phyloP scores from a whole-genome alignment of 2,329 filamentous ascomycete species.

The Trichoderma semiorbis region DNA sequence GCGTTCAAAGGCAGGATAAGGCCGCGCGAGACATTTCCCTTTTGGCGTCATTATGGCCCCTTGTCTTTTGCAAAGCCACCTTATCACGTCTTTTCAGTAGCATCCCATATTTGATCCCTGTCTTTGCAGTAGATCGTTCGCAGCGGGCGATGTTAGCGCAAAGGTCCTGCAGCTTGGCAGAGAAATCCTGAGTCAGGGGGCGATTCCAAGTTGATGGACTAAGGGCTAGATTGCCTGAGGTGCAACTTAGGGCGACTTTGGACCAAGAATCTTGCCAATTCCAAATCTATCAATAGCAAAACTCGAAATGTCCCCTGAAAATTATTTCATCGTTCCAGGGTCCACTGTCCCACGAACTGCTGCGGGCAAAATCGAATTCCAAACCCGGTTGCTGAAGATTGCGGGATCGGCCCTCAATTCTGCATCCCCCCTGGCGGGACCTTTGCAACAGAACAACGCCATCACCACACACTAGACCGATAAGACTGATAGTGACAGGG shows the following conservation, averaged over 20 bases:
- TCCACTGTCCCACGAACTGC: neutral
- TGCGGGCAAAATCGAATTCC: neutral
- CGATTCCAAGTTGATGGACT: neutral
- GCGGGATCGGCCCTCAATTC: neutral
- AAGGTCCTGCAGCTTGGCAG: neutral
- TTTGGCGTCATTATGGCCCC: neutral
- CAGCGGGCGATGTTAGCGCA: neutral
- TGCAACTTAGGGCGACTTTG: neutral
- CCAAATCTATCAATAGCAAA: neutral
- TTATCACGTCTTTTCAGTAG: conserved; percentile 2
- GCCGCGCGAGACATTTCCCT: conserved; percentile 4
- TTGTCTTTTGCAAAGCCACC: neutral
- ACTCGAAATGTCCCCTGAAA: neutral
- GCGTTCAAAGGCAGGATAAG: neutral
- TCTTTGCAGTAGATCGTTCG: conserved; percentile 3
- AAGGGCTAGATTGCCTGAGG: neutral
- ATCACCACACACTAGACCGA: neutral
- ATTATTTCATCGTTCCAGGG: neutral
- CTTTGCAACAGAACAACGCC: conserved; percentile 1
- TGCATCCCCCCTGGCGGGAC: neutral
- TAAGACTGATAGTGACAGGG: neutral
- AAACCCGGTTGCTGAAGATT: neutral
- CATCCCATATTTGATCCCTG: conserved; percentile 1
- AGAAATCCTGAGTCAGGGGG: neutral
- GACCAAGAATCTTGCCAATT: neutral